Conservation (phyloP, 495 filamentous ascomycete genomes). For the Lichina pygmaea region DNA sequence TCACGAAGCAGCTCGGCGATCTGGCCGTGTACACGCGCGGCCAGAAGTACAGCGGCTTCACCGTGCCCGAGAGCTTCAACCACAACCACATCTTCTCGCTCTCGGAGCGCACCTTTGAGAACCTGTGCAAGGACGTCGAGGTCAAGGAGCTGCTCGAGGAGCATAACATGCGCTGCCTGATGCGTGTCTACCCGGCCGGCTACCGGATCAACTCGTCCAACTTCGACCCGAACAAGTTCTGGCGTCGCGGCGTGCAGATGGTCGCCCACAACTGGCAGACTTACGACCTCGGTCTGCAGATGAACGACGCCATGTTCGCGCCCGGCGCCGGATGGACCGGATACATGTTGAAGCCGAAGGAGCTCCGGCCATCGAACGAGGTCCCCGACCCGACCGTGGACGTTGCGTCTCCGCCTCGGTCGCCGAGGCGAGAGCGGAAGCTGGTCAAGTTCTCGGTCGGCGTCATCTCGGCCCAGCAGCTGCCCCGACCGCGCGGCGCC, state of each 20-base stretch:
- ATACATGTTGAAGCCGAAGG: constrained; percentile 78
- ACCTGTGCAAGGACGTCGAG: constrained; percentile 40
- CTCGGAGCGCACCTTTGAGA: constrained; percentile 58
- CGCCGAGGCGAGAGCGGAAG: constrained; percentile 26
- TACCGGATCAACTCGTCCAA: constrained; percentile 65
- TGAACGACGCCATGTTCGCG: constrained; percentile 98
- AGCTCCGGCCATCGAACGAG: constrained; percentile 35
- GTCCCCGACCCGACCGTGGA: constrained; percentile 9
- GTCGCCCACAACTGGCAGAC: constrained; percentile 96
- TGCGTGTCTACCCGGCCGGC: constrained; percentile 73
- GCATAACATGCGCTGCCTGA: constrained; percentile 78
- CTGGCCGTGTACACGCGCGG: constrained; percentile 76
- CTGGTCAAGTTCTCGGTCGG: constrained; percentile 61
- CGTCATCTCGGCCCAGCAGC: constrained; percentile 79
- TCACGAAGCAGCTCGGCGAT: constrained; percentile 53
- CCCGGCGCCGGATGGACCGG: constrained; percentile 65
- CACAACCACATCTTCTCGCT: constrained; percentile 91
- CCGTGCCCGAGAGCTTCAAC: constrained; percentile 44
- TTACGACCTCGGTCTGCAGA: constrained; percentile 76
- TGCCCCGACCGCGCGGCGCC: constrained; percentile 53
- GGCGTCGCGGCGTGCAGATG: constrained; percentile 92
- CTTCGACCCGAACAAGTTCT: constrained; percentile 75
- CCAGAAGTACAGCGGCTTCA: constrained; percentile 58
- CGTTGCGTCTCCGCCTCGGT: background rate
- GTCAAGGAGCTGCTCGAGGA: constrained; percentile 48